Base-by-base conservation (phyloP, 108 stramenopile genomes). In the Craspedostauros australis region DNA sequence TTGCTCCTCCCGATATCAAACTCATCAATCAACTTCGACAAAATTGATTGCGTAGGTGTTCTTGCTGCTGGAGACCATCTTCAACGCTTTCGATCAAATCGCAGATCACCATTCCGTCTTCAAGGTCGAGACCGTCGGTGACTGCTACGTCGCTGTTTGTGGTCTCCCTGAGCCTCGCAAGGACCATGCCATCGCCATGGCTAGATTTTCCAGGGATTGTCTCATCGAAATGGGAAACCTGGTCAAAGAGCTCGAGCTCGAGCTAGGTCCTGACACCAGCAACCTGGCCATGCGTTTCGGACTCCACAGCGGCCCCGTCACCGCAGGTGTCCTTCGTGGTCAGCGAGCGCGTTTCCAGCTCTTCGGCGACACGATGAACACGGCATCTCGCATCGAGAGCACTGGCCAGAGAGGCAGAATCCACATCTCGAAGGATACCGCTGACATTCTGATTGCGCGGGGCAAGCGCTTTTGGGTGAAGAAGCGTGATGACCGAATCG, bases 281-380 rank as follows among this genome's bases (percentile, higher is more conserved):
- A 52, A 54, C 3, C 39, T 62, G 3, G 14, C 20, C 6, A 4
- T 62, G 21, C 19, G 61, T 9, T 25, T 52, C 36, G 61, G 61
- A 3, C 40, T 62, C 14, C 51, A 62, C n/a, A n/a, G n/a, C n/a
- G n/a, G n/a, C n/a, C n/a, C n/a, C n/a, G n/a, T n/a, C n/a, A n/a
- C n/a, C n/a, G n/a, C n/a, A n/a, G n/a, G n/a, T n/a, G n/a, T n/a
- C n/a, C n/a, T n/a, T n/a, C n/a, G n/a, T n/a, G n/a, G n/a, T n/a
- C n/a, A n/a, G n/a, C n/a, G n/a, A n/a, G n/a, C n/a, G n/a, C n/a
- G n/a, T n/a, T n/a, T n/a, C n/a, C n/a, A n/a, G n/a, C n/a, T n/a
- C n/a, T n/a, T n/a, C n/a, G n/a, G n/a, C n/a, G n/a, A n/a, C n/a
- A 76, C 80, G 3, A 72, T 81, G 49, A 84, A 84, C 46, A 75